These are phyloP conservation scores for Fusarium newnesense DNA, from an alignment of 2,329 filamentous ascomycete genomes.

Conservation along the genomic window DNA sequence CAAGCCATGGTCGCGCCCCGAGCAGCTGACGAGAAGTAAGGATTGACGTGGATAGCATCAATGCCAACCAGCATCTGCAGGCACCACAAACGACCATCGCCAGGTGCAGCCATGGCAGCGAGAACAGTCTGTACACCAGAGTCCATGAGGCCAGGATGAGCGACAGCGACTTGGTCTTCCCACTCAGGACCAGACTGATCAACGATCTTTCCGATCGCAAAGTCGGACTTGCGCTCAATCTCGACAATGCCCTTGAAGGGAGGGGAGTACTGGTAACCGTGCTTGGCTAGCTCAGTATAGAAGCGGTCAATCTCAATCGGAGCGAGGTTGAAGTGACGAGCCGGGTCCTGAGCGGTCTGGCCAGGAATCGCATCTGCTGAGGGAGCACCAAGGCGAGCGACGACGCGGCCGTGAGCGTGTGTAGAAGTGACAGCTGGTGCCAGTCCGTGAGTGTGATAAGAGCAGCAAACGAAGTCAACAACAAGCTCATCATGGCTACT, in stretches of 20 bases:
- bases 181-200: constrained; percentile 1
- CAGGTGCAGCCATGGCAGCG: constrained; percentile 5
- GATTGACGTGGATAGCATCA: neutral
- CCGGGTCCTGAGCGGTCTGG: neutral
- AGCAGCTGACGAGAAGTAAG: neutral
- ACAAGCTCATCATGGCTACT: neutral
- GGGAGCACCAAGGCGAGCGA: neutral
- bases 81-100: constrained; percentile 1
- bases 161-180: neutral
- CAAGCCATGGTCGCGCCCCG: neutral
- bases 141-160: constrained; percentile 9
- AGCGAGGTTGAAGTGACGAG: constrained; percentile 1
- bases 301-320: constrained; percentile 5
- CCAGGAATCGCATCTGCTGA: neutral
- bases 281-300: constrained; percentile 5
- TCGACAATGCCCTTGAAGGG: constrained; percentile 9
- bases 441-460: neutral
- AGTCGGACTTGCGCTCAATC: constrained; percentile 9
- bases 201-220: constrained; percentile 1
- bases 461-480: constrained; percentile 6
- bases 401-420: neutral
- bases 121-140: constrained; percentile 1
- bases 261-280: constrained; percentile 1
- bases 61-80: constrained; percentile 1
- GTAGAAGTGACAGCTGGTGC: neutral